Base-by-base conservation (phyloP, 306 rosid species). In the Herpetospermum pedunculosum region DNA sequence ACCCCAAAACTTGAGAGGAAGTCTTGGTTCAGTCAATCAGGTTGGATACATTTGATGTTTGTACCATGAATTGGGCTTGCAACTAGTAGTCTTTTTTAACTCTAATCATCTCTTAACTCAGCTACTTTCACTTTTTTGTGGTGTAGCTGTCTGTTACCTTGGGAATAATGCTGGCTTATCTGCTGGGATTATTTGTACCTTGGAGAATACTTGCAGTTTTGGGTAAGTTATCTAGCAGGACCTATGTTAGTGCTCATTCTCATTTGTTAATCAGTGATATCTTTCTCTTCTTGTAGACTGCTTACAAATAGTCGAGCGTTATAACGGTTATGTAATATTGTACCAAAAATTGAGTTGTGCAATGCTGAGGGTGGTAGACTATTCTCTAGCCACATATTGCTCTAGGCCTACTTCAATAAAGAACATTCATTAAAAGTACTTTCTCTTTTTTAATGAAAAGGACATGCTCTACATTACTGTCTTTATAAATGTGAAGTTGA, bases 201-300 rank as follows among this genome's bases (percentile, higher is more conserved):
- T 94, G 99, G 99, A 89, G 99, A 89, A 47, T 86, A 77, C 99
- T 94, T 34, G 99, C 99, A 73, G 87, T 91, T 74, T 72, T 94
- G 82, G 99, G 99, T 94, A 88, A 63, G 85, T 81, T 57, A 49
- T 46, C 82, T 72, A 11, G 6, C 69, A 77, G 52, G 28, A 78
- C 47, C 19, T 43, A 21, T 53, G 73, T 23, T 25, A 23, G 52
- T 67, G 53, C 53, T 67, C 6, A 13, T 41, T 41, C 2, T 21
- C 5, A 4, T 30, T 14, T 23, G 50, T 6, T 67, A 41, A 41
- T 67, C 23, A 67, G 26, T 67, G 72, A 67, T 38, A 9, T 76
- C 16, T 46, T 15, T 46, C 28, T 46, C 35, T 43, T 16, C 10
- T 5, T 19, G 38, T 65, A 19, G 23, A 30, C 18, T 64, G 71